phyloP scores from a whole-genome alignment of 1,284 basidiomycete species.

The Coniferiporia sulphurascens region DNA sequence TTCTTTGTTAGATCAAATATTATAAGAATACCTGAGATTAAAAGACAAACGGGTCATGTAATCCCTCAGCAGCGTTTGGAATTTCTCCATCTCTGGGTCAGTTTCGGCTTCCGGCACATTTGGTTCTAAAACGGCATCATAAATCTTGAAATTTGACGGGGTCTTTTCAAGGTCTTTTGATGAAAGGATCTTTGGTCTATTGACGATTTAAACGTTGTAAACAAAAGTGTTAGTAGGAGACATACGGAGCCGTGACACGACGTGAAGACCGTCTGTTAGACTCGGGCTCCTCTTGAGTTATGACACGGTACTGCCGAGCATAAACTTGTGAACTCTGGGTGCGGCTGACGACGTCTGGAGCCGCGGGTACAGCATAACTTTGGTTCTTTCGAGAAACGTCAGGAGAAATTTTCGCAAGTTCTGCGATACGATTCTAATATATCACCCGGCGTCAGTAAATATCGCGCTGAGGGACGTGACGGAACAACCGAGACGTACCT shows the following conservation, averaged over 20 bases:
- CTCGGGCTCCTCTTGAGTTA: constrained; percentile 18
- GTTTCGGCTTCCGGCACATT: constrained; percentile 30
- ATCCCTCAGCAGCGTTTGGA: constrained; percentile 63
- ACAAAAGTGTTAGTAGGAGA: not conserved
- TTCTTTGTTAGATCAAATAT: not conserved
- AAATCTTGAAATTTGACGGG: constrained; percentile 53
- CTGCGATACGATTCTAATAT: constrained; percentile 42
- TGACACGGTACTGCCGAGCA: constrained; percentile 16
- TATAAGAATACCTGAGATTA: not conserved
- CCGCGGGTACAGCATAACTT: not conserved
- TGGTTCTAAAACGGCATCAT: constrained; percentile 57
- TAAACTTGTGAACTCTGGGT: constrained; percentile 5
- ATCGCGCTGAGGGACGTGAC: not conserved
- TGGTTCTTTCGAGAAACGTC: constrained; percentile 4
- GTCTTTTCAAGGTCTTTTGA: constrained; percentile 39
- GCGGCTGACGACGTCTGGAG: not conserved
- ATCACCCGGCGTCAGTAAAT: not conserved
- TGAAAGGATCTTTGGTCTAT: constrained; percentile 52
- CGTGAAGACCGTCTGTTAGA: constrained; percentile 15
- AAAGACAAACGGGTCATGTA: constrained; percentile 54
- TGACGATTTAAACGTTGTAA: constrained; percentile 28
- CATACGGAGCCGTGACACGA: constrained; percentile 18
- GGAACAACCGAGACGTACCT: constrained; percentile 36
- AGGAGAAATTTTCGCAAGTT: constrained; percentile 20
- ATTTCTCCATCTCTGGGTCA: constrained; percentile 68